Conservation (phyloP, 2,329 filamentous ascomycete species). For the Aphanocladium album region DNA sequence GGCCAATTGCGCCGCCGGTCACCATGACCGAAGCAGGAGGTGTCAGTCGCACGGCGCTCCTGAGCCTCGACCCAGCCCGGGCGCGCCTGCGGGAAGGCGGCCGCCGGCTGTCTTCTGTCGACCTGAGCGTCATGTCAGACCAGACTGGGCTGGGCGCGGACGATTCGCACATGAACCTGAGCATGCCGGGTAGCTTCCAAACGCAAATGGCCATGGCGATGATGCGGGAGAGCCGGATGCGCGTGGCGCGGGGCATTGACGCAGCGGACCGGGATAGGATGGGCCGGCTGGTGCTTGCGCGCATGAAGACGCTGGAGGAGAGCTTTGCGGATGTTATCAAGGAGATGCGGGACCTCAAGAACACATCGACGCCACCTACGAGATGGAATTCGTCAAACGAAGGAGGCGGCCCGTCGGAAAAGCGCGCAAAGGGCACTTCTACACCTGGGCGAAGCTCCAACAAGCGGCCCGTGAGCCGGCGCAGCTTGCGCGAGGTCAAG, state of each 20-base stretch:
- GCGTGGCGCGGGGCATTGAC: slow-evolving; percentile 34
- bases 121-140: slow-evolving; percentile 71
- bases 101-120: slow-evolving; percentile 57
- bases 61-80: slow-evolving; percentile 42
- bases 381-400: slow-evolving; percentile 47
- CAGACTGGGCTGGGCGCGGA: slow-evolving; percentile 53
- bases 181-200: slow-evolving; percentile 69
- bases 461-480: slow-evolving; percentile 30
- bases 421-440: slow-evolving; percentile 21
- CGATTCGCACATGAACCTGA: slow-evolving; percentile 57
- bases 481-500: slow-evolving; percentile 38
- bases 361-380: slow-evolving; percentile 41
- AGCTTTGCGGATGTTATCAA: slow-evolving; percentile 82
- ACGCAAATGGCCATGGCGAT: slow-evolving; percentile 74
- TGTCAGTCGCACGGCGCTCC: slow-evolving; percentile 41
- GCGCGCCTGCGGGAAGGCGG: slow-evolving; percentile 30
- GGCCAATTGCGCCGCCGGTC: slow-evolving; percentile 49
- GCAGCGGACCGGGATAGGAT: slow-evolving; percentile 58
- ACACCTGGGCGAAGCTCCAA: slow-evolving; percentile 25
- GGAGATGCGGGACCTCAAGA: slow-evolving; percentile 65
- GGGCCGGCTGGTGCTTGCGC: slow-evolving; percentile 74
- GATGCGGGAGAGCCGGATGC: slow-evolving; percentile 51
- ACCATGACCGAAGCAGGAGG: slow-evolving; percentile 30
- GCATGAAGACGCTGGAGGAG: slow-evolving; percentile 91
- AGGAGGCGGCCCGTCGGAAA: slow-evolving; percentile 29